Evolutionary conservation across 345 rosid species (phyloP), one percentile per base, ranked within the genome.

Genomic region (Acer negundo): DNA sequence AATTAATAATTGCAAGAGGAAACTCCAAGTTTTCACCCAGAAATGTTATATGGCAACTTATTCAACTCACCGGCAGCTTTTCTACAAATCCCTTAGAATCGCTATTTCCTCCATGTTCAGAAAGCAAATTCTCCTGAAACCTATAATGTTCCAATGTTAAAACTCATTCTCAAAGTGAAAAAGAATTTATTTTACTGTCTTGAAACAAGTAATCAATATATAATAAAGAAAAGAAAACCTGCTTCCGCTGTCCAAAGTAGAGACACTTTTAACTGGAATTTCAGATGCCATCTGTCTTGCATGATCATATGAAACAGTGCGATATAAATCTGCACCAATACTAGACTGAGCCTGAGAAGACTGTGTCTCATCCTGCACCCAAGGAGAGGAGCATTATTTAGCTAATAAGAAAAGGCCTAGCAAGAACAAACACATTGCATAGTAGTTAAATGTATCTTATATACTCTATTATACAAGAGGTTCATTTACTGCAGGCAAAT

Each of bases 331-430:
- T 44, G 79, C 82, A 79, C 72, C 73, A 75, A 76, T 28, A 79
- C 72, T 73, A 55, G 80, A 82, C 75, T 79, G 88, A 55, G 80
- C 82, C 75, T 79, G 88, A 67, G 85, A 85, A 72, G 87, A 70
- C 64, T 82, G 84, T 24, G 80, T 81, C 77, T 86, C 90, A 69
- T 88, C 93, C 99, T 91, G 89, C 80, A 79, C 26, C 73, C 53
- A 80, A 74, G 38, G 19, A 19, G 5, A 74, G 47, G 61, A 63
- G 53, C 42, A 26, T 19, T 62, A 47, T 17, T 74, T 49, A 46
- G 28, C 28, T n/a, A 66, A 53, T 20, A 23, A 22, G 46, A 42
- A 42, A 42, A 42, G 7, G 2, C 10, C 24, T 62, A 10, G 19
- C 10, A 62, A 62, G 59, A 63, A 47, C 26, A 59, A 38, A n/a